Conservation (phyloP, 1,284 basidiomycete genomes). For the Gymnopus androsaceus region DNA sequence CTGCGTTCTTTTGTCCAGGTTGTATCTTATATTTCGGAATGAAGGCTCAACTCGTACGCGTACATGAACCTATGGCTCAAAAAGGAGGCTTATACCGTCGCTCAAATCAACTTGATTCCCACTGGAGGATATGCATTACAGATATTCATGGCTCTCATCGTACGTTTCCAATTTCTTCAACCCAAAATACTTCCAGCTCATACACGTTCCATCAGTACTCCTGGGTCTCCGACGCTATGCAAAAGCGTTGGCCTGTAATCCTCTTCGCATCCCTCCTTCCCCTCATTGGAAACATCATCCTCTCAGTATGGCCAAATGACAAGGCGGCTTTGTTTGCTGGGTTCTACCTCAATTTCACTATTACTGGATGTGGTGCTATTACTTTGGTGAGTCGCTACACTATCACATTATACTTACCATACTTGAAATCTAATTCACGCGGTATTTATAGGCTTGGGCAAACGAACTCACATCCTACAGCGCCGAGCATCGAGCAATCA, state of each 20-base stretch:
- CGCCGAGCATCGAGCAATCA: slow-evolving; percentile 15
- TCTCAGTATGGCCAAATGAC: slow-evolving; percentile 8
- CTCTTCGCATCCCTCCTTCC: slow-evolving; percentile 10
- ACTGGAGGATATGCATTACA: slow-evolving; percentile 17
- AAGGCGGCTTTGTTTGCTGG: slow-evolving; percentile 13
- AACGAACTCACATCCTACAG: slow-evolving; percentile 15
- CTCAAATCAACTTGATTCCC: slow-evolving; percentile 13
- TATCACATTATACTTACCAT: neutral
- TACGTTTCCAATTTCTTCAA: neutral
- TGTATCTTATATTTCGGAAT: neutral
- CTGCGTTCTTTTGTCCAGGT: neutral
- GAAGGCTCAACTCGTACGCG: slow-evolving; percentile 10
- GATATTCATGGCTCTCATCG: slow-evolving; percentile 9
- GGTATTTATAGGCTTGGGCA: slow-evolving; percentile 5
- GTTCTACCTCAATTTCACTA: slow-evolving; percentile 15
- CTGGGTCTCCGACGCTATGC: slow-evolving; percentile 9
- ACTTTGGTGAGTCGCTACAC: slow-evolving; percentile 9
- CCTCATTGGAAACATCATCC: slow-evolving; percentile 14
- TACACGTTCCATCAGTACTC: slow-evolving; percentile 6
- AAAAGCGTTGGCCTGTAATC: slow-evolving; percentile 13
- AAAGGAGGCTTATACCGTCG: slow-evolving; percentile 8
- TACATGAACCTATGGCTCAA: slow-evolving; percentile 20
- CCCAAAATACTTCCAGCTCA: too few species aligned
- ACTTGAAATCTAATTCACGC: neutral
- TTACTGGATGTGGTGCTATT: slow-evolving; percentile 10